A percentile compares a stretch with the other conserved stretches of the same genome.
Conservation (phyloP, 1,139 yeast species). For the Lodderomyces oxycetoniae region DNA sequence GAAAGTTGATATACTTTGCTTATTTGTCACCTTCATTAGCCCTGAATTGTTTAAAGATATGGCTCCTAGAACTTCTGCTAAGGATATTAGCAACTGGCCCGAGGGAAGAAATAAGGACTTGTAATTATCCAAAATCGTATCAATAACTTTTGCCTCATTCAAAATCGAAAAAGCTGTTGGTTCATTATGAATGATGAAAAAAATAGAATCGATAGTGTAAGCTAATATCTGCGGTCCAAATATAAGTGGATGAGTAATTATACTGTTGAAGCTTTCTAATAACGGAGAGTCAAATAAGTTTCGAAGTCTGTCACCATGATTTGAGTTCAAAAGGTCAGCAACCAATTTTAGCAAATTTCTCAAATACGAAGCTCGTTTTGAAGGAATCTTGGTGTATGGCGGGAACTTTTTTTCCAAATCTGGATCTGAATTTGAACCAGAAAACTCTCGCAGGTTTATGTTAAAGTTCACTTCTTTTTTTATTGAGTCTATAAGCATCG, state of each 20-base stretch:
- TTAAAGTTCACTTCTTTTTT: conserved; percentile 68
- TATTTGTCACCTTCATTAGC: conserved; percentile 48
- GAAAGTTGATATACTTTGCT: conserved; percentile 42
- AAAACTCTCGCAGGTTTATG: conserved; percentile 47
- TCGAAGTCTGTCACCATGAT: conserved; percentile 79
- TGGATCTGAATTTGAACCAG: too few species aligned
- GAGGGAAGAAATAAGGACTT: conserved; percentile 50
- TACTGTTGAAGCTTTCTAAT: conserved; percentile 53
- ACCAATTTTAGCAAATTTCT: conserved; percentile 58
- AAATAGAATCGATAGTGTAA: conserved; percentile 60
- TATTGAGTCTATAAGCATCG: conserved; percentile 54
- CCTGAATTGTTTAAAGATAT: conserved; percentile 77
- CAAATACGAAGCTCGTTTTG: conserved; percentile 59
- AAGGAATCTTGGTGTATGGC: conserved; percentile 49
- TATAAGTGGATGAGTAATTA: conserved; percentile 51
- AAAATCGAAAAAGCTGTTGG: conserved; percentile 85
- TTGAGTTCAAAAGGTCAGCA: conserved; percentile 59
- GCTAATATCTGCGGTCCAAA: conserved; percentile 74
- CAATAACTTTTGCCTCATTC: conserved; percentile 73
- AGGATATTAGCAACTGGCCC: conserved; percentile 52
- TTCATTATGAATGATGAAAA: conserved; percentile 78
- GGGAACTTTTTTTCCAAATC: conserved; percentile 36
- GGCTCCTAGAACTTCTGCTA: conserved; percentile 82
- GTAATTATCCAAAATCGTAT: conserved; percentile 57
- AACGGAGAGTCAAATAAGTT: conserved; percentile 83